Base-by-base conservation (phyloP, 345 rosid genomes). In the Boechera stricta region DNA sequence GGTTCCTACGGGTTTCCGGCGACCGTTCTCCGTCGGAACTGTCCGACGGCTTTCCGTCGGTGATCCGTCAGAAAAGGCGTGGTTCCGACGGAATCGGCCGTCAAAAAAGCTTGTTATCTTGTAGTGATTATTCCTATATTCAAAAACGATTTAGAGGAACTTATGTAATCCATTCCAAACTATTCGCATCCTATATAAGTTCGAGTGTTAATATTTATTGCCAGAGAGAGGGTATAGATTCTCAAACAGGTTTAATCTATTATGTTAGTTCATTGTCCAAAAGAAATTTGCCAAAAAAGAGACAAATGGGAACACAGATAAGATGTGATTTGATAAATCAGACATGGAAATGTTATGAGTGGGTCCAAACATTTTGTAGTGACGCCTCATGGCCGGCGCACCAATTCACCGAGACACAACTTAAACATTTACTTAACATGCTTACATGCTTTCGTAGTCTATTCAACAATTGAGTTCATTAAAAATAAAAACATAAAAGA, bases 351-450 rank as follows among this genome's bases (percentile, higher is more conserved):
- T 73, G 67, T 26, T 12, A 76, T 5, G 48, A 51, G 75, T 67
- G 74, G 81, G 77, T 73, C 81, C 81, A 73, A 78, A 78, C 78
- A 78, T 78, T 78, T 53, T 35, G 33, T 78, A 78, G 81, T 78
- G 81, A 78, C 69, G 69, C 74, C 81, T 60, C 24, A 54, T 78
- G 74, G 81, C 73, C 71, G 67, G 75, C 73, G 75, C 82, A 79
- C 82, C 82, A 68, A 67, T 79, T 79, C 75, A 38, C 65, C 67
- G 9, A 73, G 70, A 68, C 75, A 62, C 59, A 67, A 53, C 53
- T 68, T 36, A 73, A 45, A 52, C 65, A 54, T 61, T 33, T 62
- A 68, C 65, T 35, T 67, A 60, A 60, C 44, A 67, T 73, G 75
- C 75, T 36, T 67, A 7, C 58, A 60, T 60, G 44, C 62, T 65